Base-by-base conservation (phyloP, 2,329 filamentous ascomycete species). In the Knoxdaviesia capensis region DNA sequence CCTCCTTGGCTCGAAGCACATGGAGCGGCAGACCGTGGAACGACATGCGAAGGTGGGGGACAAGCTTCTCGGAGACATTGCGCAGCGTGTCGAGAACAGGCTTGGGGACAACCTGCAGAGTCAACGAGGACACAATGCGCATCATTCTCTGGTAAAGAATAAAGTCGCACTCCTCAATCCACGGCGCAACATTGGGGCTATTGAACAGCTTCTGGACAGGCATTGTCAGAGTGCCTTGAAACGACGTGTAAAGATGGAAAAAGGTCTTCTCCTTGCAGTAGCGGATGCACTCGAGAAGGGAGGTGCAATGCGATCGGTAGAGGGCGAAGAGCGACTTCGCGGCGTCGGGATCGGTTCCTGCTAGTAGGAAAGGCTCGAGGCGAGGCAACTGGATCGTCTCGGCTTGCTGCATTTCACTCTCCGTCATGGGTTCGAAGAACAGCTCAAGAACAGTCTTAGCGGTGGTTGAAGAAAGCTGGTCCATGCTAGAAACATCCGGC, bases 191-290 rank as follows among this genome's bases (percentile, higher is more conserved):
- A 43, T 77, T 77, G 3, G 80, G 76, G 52, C 93, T 76, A 9
- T 77, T 77, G 52, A 98, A 80, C 3, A 98, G 64, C 58, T 92
- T 94, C 57, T 94, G 86, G 3, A 96, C 88, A 5, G 90, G 90
- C 59, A 94, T 92, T 1, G 90, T 98, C 52, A 98, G 71, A 2
- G 87, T 96, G 43, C 90, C 90, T 53, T 94, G 85, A 57, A 98
- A 96, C 1, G 88, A 90, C 5, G 82, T 87, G 56, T 92, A 94
- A 10, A 94, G 72, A 49, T 92, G 84, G 56, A 94, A 93, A 57
- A 98, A 93, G 6, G 86, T 88, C 61, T 94, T 93, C 58, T 94
- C 85, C 54, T 90, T 92, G 67, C 88, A 94, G 57, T 84, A 96
- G 31, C 90, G 81, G 47, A 98, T 86, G 51, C 85, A 88, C 59